Base-by-base conservation (phyloP, 139 green algal genomes). In the Trebouxia sp. region DNA sequence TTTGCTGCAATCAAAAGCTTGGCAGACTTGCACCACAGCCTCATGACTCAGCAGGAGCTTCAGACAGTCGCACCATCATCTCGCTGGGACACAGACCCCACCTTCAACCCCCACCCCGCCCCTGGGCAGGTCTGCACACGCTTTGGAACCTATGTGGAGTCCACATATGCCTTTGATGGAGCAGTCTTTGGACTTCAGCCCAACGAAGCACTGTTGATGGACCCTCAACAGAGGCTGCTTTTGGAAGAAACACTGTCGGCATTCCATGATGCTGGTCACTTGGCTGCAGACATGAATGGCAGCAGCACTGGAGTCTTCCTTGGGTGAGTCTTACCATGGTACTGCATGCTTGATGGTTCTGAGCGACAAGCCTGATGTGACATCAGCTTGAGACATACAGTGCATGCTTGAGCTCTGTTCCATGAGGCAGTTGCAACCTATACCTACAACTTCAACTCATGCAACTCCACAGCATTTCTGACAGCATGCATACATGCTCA, bases 151-250 rank as follows among this genome's bases (percentile, higher is more conserved):
- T 97, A 87, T 67, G 83, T 97, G 43, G 32, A 67, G 28, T 85
- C 80, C 37, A 78, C 88, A 12, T 87, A 91, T 47, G 14, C 76
- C n/a, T 97, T 97, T 80, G 93, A 97, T 75, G 12, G 85, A 2
- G 78, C 85, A 0, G 85, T 82, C 0, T 97, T 97, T 53, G 47
- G 74, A 1, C 47, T 83, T 11, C 76, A 82, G 26, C 41, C 39
- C 5, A 77, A 65, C 15, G 93, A 97, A 84, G 88, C 89, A 2
- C 69, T 79, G 0, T 45, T 92, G 30, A 95, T 97, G 91, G 93
- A 97, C 80, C 92, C 92, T 0, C 93, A 97, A 82, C 87, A 93
- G 80, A 87, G 93, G 20, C 47, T 97, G 65, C 88, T 95, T 62
- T 80, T 96, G 53, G 87, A 94, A 70, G 83, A 94, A 39, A 75